Evolutionary conservation across 2,329 filamentous ascomycete genomes (phyloP).

Genomic region (Fusarium hostae): DNA sequence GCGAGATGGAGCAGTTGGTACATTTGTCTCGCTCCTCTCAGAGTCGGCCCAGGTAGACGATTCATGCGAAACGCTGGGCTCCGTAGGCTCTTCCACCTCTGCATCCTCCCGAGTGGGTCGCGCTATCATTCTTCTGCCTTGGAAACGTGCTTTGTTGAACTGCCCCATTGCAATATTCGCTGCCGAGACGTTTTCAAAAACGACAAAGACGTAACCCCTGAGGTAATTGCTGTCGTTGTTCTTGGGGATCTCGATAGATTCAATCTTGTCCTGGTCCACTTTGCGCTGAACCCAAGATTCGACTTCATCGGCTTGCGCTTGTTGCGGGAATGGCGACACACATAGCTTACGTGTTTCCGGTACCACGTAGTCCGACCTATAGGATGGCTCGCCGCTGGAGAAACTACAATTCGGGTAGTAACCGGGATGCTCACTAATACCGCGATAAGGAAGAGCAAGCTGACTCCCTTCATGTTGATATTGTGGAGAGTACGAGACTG

Average conservation of each 20-base stretch:
- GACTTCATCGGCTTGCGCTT: constrained; percentile 39
- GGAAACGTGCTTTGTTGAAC: constrained; percentile 44
- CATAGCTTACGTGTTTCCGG: constrained; percentile 41
- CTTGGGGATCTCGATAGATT: constrained; percentile 43
- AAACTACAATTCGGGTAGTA: constrained; percentile 8
- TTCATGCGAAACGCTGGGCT: not conserved
- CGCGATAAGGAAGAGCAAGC: constrained; percentile 31
- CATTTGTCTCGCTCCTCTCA: not conserved
- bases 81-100: constrained; percentile 10
- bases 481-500: constrained; percentile 15
- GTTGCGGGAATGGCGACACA: constrained; percentile 43
- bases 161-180: constrained; percentile 41
- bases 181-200: constrained; percentile 36
- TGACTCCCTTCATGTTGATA: constrained; percentile 26
- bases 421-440: constrained; percentile 1
- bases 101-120: constrained; percentile 37
- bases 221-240: constrained; percentile 37
- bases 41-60: not conserved
- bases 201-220: constrained; percentile 44
- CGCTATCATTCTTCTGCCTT: constrained; percentile 40
- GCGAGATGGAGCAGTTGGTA: constrained; percentile 16
- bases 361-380: constrained; percentile 9
- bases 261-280: constrained; percentile 39
- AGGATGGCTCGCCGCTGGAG: not conserved
- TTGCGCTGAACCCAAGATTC: constrained; percentile 44